These are phyloP conservation scores for Volvariella volvacea DNA, from an alignment of 1,284 basidiomycete species.

Conservation along the genomic window DNA sequence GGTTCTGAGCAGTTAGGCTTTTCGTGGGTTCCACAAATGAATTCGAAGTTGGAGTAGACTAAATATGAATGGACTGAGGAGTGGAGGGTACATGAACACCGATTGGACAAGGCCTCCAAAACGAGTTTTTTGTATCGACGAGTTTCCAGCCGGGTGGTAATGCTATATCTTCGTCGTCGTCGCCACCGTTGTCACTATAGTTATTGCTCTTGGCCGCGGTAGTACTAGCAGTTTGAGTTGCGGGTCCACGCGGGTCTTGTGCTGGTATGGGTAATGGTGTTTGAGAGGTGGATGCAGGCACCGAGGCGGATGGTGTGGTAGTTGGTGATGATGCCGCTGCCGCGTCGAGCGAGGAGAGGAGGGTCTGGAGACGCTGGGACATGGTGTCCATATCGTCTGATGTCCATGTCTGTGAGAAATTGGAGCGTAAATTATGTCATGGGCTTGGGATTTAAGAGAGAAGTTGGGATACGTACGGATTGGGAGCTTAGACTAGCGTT, in stretches of 20 bases:
- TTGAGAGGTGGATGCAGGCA: too few relatives aligned
- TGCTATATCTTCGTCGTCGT: background rate
- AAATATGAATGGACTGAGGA: too few relatives aligned
- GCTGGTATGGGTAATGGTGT: too few relatives aligned
- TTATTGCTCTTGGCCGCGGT: background rate
- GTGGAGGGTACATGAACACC: slow-evolving; percentile 36
- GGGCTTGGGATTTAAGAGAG: background rate
- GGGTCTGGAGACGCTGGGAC: slow-evolving; percentile 9
- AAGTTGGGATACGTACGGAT: too few relatives aligned
- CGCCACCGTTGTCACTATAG: background rate
- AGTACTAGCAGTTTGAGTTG: background rate
- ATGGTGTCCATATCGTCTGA: slow-evolving; percentile 11
- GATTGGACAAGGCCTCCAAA: slow-evolving; percentile 62
- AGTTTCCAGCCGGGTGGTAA: slow-evolving; percentile 44
- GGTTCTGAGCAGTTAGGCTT: too few relatives aligned
- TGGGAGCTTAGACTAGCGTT: background rate
- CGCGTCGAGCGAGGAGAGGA: background rate
- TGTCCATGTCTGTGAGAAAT: slow-evolving; percentile 10
- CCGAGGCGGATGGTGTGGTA: background rate
- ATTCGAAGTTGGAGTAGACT: too few relatives aligned
- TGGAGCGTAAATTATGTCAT: background rate
- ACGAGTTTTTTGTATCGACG: slow-evolving; percentile 26
- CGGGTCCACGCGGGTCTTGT: too few relatives aligned
- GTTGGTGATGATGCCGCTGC: background rate
- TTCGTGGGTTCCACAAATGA: too few relatives aligned